phyloP scores from a whole-genome alignment of 2,329 filamentous ascomycete species.

The Claviceps pazoutovae region DNA sequence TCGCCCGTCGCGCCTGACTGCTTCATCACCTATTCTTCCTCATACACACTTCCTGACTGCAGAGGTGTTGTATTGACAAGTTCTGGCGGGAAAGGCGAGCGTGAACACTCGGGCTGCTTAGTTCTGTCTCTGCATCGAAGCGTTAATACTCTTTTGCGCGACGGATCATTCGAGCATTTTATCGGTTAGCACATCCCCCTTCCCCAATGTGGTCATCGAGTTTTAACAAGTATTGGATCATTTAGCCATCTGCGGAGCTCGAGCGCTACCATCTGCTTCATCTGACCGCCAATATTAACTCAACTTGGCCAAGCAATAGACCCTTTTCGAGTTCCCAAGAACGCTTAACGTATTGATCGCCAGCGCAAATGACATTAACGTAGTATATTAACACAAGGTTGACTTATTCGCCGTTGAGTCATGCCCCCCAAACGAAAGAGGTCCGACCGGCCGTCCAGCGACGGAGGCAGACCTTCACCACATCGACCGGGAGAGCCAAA shows the following conservation, averaged over 20 bases:
- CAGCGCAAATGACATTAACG: slow-evolving; percentile 22
- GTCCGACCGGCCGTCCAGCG: slow-evolving; percentile 33
- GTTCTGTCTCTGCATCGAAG: neutral
- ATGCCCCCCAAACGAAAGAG: slow-evolving; percentile 51
- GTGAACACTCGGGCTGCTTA: neutral
- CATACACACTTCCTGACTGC: neutral
- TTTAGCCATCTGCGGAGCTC: neutral
- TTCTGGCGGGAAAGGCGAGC: neutral
- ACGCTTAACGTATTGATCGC: neutral
- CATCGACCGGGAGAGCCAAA: slow-evolving; percentile 45
- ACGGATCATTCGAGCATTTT: neutral
- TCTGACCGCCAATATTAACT: neutral
- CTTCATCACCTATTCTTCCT: neutral
- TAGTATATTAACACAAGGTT: slow-evolving; percentile 4
- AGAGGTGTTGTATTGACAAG: neutral
- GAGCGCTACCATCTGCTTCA: neutral
- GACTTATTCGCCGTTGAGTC: slow-evolving; percentile 12
- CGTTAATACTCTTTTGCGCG: neutral
- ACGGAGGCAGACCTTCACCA: slow-evolving; percentile 43
- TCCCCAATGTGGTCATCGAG: neutral
- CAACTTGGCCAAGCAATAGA: neutral
- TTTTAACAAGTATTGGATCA: neutral
- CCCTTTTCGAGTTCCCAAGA: neutral
- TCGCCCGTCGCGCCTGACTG: slow-evolving; percentile 1
- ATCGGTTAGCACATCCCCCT: neutral